Evolutionary conservation across 31 red algal genomes (phyloP), one percentile per base, ranked within the genome.

Genomic region (Porphyra umbilicalis): DNA sequence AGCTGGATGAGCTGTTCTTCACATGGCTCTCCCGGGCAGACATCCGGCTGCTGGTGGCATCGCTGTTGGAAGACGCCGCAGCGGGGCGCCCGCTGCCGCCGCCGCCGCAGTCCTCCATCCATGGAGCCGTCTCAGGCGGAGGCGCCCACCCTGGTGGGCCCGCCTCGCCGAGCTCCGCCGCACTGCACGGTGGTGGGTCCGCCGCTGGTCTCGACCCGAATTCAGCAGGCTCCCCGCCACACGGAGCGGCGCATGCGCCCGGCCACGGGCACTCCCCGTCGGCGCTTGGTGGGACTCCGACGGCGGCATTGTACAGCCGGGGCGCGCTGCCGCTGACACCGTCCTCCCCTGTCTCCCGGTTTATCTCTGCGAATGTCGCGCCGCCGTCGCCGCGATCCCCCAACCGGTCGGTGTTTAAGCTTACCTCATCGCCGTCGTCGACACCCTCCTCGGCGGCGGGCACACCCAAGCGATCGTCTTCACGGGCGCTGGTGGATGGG

Each of bases 1-100:
- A 96, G 85, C 86, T 96, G 31, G 89, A 96, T 82, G 82, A 96
- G 79, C 86, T 96, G 33, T 96, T 92, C 75, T 86, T 86, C 77
- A 84, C 88, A 36, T 96, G 89, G 89, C 86, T 92, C 42, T 83
- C 86, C 34, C 87, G 82, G 25, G 82, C 89, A 25, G 94, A 96
- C 35, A 89, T 85, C 25, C 77, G 79, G 40, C 46, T 78, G 29
- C 91, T 89, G 84, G 79, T 96, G 35, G 38, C 84, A 46, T 75
- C 39, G 32, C 83, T 96, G 13, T 36, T 96, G 5, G 83, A 92
- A 13, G 91, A 89, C 83, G 86, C 83, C 31, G 86, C 42, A 33
- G 39, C 30, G 84, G 87, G 34, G 87, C 83, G 39, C 32, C 75
- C 32, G 67, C 84, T 35, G 34, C 77, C 77, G 25, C 34, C 77